Conservation (phyloP, 139 green algal species). For the Mesotaenium endlicherianum region DNA sequence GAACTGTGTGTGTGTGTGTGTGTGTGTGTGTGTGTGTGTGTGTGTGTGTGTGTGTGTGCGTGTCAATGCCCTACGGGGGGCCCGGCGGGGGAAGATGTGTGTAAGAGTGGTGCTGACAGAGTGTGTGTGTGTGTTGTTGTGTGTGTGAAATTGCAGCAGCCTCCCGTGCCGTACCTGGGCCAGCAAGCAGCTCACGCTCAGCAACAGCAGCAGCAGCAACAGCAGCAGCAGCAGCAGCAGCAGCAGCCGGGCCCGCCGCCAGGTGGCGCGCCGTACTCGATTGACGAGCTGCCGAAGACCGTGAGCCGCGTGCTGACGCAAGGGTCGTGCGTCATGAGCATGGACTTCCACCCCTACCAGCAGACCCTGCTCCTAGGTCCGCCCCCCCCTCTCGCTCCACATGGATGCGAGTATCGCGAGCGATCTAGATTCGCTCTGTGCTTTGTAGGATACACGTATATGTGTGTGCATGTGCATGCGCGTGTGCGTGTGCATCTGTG, state of each 20-base stretch:
- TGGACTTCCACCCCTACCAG: conserved; percentile 53
- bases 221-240: conserved; percentile 8
- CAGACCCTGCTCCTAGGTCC: conserved; percentile 51
- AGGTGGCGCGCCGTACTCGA: not conserved
- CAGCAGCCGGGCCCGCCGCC: no score
- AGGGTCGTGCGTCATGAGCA: conserved; percentile 38
- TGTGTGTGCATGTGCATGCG: not conserved
- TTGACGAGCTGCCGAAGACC: conserved; percentile 47
- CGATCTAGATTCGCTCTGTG: not conserved
- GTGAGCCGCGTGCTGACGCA: conserved; percentile 35
- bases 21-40: no score
- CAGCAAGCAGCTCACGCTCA: not conserved
- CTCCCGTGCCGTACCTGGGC: not conserved
- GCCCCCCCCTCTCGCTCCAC: not conserved
- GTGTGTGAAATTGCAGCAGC: no score
- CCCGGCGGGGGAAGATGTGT: no score
- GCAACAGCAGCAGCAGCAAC: conserved; percentile 7
- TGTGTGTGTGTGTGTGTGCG: no score
- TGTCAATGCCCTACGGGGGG: no score
- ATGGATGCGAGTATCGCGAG: not conserved
- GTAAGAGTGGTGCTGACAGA: no score
- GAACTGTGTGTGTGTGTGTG: no score
- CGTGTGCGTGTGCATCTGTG: not conserved
- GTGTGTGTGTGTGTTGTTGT: no score
- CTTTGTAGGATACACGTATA: not conserved